Base-by-base conservation (phyloP, 225 moss, liverwort and hornwort genomes). In the Bryoerythrophyllum caledonicum region DNA sequence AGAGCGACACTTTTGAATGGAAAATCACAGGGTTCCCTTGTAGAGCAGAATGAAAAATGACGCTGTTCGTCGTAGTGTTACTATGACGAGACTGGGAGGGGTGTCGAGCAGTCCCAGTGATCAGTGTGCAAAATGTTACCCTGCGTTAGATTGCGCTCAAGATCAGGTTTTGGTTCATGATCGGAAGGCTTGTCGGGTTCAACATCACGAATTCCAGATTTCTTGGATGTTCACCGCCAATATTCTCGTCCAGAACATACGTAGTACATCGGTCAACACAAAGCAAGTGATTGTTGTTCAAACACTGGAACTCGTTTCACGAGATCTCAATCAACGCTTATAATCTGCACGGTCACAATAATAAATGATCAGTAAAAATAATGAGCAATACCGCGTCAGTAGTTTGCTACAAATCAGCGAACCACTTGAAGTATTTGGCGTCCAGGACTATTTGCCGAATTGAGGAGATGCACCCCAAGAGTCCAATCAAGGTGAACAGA, bases 391-490 rank as follows among this genome's bases (percentile, higher is more conserved):
- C 13, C 19, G 60, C 20, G 44, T 9, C 61, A 48, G 61, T 49
- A 16, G 15, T 72, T 61, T 72, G 15, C 70, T 69, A 83, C 38
- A 75, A 25, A 37, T 80, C 76, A 28, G 78, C 77, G 40, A 86
- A 86, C 76, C 68, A 78, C 40, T 76, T 69, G 65, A 81, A 83
- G 55, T 63, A 69, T 34, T 65, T 85, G 1, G 87, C 85, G 76
- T 90, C 88, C 25, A 90, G 15, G 67, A 79, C 71, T 4, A 89
- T 60, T 76, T 88, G 88, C 40, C 88, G 86, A 75, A 90, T 41
- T 8, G 88, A 82, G 70, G 90, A 80, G 27, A 92, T 68, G 65
- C 84, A 86, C 43, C 90, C 90, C 10, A 89, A n/a, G 7, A 90
- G 15, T 11, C 88, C 88, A 53, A 89, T 74, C 54, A 81, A 4